A percentile compares a stretch with the other conserved stretches of the same genome.
phyloP scores from a whole-genome alignment of 2,329 filamentous ascomycete genomes.

The Ascocoryne sarcoides region DNA sequence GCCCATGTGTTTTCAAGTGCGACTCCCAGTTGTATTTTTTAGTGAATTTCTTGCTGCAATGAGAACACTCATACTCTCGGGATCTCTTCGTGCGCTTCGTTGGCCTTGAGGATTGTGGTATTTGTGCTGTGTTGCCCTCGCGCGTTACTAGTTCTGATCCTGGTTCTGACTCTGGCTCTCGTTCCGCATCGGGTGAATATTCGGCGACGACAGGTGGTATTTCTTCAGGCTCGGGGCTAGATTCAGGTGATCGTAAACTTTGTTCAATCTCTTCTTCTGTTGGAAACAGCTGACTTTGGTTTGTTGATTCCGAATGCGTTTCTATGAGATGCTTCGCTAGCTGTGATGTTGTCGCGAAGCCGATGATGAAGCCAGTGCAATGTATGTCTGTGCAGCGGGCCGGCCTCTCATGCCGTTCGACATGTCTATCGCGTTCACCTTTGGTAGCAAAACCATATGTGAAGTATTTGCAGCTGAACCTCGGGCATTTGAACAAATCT shows the following conservation, averaged over 20 bases:
- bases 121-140: neutral
- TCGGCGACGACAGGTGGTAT: constrained; percentile 1
- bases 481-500: constrained; percentile 2
- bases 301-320: neutral
- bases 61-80: neutral
- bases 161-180: neutral
- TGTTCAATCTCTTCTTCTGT: constrained; percentile 2
- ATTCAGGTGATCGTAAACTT: constrained; percentile 1
- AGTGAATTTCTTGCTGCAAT: constrained; percentile 1
- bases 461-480: constrained; percentile 5
- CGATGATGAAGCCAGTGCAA: constrained; percentile 3
- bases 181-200: neutral
- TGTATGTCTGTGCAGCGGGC: constrained; percentile 2
- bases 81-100: constrained; percentile 3
- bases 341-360: neutral
- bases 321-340: constrained; percentile 6
- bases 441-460: constrained; percentile 1
- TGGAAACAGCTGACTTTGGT: constrained; percentile 3
- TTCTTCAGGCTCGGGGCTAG: constrained; percentile 4
- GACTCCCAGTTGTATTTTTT: constrained; percentile 1
- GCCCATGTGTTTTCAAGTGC: constrained; percentile 1
- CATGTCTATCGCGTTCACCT: constrained; percentile 1
- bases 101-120: neutral
- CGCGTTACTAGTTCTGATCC: constrained; percentile 3
- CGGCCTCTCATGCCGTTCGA: constrained; percentile 3